Conservation (phyloP, 805 yeast genomes). For the Monosporozyma servazzii region DNA sequence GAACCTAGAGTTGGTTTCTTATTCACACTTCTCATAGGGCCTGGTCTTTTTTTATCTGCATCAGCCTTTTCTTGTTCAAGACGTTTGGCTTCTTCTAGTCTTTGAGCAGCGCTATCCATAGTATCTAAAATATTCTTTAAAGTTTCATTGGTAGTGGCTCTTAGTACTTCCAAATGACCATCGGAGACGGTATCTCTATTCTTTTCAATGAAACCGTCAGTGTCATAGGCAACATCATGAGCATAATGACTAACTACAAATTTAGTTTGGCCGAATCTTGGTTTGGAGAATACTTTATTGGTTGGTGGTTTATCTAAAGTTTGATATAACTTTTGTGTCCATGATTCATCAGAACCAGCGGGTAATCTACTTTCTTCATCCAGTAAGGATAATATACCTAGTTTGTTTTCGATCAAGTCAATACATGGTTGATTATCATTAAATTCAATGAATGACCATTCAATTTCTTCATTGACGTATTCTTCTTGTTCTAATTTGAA, state of each 20-base stretch:
- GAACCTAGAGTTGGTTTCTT: conserved; percentile 92
- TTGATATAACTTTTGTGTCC: conserved; percentile 85
- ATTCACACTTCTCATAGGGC: conserved; percentile 38
- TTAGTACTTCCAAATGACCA: conserved; percentile 81
- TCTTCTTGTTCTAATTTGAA: conserved; percentile 96
- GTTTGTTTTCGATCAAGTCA: conserved; percentile 75
- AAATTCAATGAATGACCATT: conserved; percentile 94
- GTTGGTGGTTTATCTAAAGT: conserved; percentile 73
- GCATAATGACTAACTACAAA: conserved; percentile 92
- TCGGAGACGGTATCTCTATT: conserved; percentile 96
- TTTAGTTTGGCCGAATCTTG: conserved; percentile 86
- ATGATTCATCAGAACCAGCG: conserved; percentile 83
- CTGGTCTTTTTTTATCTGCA: conserved; percentile 33
- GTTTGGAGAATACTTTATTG: conserved; percentile 73
- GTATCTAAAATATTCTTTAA: conserved; percentile 55
- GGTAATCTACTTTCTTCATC: conserved; percentile 96
- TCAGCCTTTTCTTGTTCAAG: conserved; percentile 19
- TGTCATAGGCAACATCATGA: conserved; percentile 82
- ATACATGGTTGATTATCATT: conserved; percentile 97
- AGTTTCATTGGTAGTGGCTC: conserved; percentile 56
- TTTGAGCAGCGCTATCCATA: conserved; percentile 47
- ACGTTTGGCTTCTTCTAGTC: conserved; percentile 33
- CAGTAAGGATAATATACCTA: conserved; percentile 78
- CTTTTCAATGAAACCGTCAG: conserved; percentile 92
- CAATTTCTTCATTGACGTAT: conserved; percentile 81